Base-by-base conservation (phyloP, 2,329 filamentous ascomycete species). In the Verticillium nonalfalfae region DNA sequence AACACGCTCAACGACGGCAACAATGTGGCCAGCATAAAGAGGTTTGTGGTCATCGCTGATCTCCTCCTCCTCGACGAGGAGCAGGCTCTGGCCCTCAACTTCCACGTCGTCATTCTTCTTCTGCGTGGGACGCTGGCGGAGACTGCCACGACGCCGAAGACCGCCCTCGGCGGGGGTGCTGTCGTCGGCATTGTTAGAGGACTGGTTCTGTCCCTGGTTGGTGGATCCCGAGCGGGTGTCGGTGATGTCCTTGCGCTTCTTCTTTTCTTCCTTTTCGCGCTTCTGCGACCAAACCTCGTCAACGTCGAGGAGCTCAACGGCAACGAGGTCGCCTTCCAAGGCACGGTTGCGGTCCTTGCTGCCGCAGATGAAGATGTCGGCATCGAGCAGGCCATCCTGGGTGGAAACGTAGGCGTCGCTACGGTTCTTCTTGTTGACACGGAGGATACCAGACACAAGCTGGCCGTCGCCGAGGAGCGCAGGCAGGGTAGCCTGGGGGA, bases 41-140 rank as follows among this genome's bases (percentile, higher is more conserved):
- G 95, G 95, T 80, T 99, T 99, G 75, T 96, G 91, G 73, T 98
- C 95, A 71, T 99, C 95, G 69, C 91, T 98, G 76, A 99, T 97
- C 74, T 99, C 95, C 74, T 99, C 95, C 73, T 99, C 95, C 72
- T 99, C 95, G 66, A 98, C 95, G 18, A 99, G 86, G 26, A 99
- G 87, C 62, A 99, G 84, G 74, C 94, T 98, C 76, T 99, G 95
- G 33, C 95, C 95, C 75, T 99, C 95, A 34, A 99, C 95, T 76
- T 99, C 95, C 33, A 99, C 95, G 74, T 99, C 95, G 68, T 99
- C 95, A 66, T 99, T 99, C 86, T 99, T 99, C 87, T 99, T 99
- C 78, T 99, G 95, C 0, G 94, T 98, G 9, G 95, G 95, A 60
- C 95, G 90, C 79, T 98, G 95, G 71, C 95, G 90, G 68, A 99